Conservation (phyloP, 164 flowering plant genomes). For the Tetrastigma voinierianum region DNA sequence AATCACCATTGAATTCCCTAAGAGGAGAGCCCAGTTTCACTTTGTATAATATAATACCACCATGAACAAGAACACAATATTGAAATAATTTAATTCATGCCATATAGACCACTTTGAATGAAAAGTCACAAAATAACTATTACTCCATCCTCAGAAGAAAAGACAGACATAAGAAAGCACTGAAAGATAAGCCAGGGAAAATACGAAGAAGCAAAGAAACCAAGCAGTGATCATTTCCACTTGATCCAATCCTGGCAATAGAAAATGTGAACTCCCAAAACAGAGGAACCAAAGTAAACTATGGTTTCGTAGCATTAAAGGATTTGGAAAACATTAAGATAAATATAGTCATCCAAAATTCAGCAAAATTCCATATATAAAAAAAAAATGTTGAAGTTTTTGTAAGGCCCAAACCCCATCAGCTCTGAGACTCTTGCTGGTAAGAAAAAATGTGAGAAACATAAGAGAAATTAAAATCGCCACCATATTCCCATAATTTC, state of each 20-base stretch:
- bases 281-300: background rate
- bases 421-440: background rate
- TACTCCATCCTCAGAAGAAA: background rate
- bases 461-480: background rate
- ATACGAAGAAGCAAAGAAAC: background rate
- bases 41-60: conserved; percentile 56
- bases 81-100: background rate
- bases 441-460: background rate
- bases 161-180: background rate
- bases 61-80: background rate
- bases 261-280: background rate
- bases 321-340: background rate
- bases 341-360: conserved; percentile 2
- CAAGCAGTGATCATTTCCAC: background rate
- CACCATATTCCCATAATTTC: background rate
- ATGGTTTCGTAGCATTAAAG: no score
- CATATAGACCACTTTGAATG: background rate
- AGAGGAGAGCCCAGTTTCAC: conserved; percentile 69
- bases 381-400: background rate
- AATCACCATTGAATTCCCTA: conserved; percentile 60
- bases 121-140: background rate
- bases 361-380: background rate
- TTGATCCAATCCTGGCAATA: no score
- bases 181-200: background rate
- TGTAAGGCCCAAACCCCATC: background rate